These are phyloP conservation scores for Kwoniella dejecticola DNA, from an alignment of 768 basidiomycete species.

Conservation along the genomic window DNA sequence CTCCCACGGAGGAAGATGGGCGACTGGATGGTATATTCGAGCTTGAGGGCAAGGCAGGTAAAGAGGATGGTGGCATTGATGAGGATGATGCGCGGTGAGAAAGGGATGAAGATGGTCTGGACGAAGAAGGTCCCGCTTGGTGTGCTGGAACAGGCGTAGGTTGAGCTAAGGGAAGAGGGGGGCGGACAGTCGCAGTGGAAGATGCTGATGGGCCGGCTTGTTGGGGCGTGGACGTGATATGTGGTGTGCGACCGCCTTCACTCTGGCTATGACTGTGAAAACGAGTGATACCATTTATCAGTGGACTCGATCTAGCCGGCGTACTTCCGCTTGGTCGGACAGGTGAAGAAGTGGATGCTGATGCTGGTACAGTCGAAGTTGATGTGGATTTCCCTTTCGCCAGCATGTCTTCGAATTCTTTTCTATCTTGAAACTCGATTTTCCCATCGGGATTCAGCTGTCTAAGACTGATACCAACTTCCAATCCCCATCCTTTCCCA, in stretches of 20 bases:
- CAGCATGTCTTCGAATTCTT: slow-evolving; percentile 46
- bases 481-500: slow-evolving; percentile 50
- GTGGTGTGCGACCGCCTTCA: background rate
- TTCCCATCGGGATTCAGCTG: slow-evolving; percentile 38
- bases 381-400: slow-evolving; percentile 5
- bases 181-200: slow-evolving; percentile 15
- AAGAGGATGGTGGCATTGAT: slow-evolving; percentile 26
- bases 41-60: slow-evolving; percentile 23
- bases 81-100: slow-evolving; percentile 24
- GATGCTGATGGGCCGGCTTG: slow-evolving; percentile 15
- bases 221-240: slow-evolving; percentile 2
- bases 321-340: slow-evolving; percentile 4
- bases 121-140: background rate
- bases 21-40: slow-evolving; percentile 19
- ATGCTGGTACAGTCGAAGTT: background rate
- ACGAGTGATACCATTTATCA: background rate
- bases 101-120: slow-evolving; percentile 24
- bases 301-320: slow-evolving; percentile 18
- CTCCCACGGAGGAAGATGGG: slow-evolving; percentile 19
- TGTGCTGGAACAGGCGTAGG: slow-evolving; percentile 9
- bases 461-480: slow-evolving; percentile 39
- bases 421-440: slow-evolving; percentile 30
- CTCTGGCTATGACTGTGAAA: background rate
- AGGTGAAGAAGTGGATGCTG: slow-evolving; percentile 3
- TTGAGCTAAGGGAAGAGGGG: slow-evolving; percentile 9